phyloP scores from a whole-genome alignment of 2,329 filamentous ascomycete species.

The Alternaria consortialis region DNA sequence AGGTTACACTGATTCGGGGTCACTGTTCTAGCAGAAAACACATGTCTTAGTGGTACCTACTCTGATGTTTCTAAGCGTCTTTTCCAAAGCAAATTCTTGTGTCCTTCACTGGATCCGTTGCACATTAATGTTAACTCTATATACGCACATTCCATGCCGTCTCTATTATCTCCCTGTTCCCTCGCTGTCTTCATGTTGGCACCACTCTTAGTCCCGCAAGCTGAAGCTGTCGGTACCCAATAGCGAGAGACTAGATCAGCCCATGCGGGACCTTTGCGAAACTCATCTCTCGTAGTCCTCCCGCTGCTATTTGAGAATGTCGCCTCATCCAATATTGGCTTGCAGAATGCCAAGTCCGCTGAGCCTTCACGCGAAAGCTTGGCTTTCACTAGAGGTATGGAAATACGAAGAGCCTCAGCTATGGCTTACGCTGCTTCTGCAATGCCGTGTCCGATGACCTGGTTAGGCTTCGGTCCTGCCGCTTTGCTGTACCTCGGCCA shows the following conservation, averaged over 20 bases:
- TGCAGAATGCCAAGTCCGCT: constrained; percentile 18
- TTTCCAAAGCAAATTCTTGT: background rate
- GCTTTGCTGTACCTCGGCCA: background rate
- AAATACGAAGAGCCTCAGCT: constrained; percentile 12
- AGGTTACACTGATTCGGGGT: background rate
- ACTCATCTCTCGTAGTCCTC: background rate
- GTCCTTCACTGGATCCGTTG: background rate
- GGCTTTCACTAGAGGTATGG: constrained; percentile 2
- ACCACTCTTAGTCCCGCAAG: background rate
- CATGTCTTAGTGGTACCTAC: background rate
- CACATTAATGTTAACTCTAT: background rate
- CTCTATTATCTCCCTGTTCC: background rate
- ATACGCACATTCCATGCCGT: background rate
- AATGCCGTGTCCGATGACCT: constrained; percentile 7
- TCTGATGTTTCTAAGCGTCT: background rate
- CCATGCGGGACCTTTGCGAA: background rate
- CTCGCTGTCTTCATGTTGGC: background rate
- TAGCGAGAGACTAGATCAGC: background rate
- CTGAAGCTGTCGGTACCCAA: background rate
- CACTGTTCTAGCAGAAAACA: background rate
- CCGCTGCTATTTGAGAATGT: background rate
- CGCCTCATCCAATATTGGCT: constrained; percentile 11
- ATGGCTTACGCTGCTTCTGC: background rate
- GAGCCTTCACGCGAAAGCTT: constrained; percentile 4
- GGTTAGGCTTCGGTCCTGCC: background rate